These are phyloP conservation scores for Xylariaceae sp. DNA, from an alignment of 2,329 filamentous ascomycete genomes.

Conservation along the genomic window DNA sequence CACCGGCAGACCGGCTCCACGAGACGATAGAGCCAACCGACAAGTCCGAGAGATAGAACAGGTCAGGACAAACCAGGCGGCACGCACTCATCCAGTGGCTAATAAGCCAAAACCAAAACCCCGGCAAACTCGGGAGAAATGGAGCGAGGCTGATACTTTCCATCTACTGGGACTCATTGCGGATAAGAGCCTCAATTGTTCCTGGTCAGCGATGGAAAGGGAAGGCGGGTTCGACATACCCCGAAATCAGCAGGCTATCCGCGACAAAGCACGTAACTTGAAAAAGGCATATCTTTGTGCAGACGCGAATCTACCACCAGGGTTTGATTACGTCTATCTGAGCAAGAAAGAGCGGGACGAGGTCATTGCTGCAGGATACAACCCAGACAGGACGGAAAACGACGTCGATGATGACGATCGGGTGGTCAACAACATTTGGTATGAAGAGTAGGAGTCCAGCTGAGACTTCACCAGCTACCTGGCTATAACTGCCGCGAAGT, in stretches of 20 bases:
- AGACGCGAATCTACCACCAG: constrained; percentile 40
- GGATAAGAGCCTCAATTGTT: constrained; percentile 31
- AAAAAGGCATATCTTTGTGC: constrained; percentile 48
- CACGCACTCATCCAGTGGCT: constrained; percentile 17
- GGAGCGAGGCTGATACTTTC: constrained; percentile 40
- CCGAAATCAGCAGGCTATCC: constrained; percentile 51
- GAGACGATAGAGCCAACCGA: constrained; percentile 5
- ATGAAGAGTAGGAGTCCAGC: neutral
- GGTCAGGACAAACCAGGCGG: constrained; percentile 20
- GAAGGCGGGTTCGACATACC: constrained; percentile 37
- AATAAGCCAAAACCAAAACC: constrained; percentile 14
- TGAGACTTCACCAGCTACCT: neutral
- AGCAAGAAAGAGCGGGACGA: constrained; percentile 45
- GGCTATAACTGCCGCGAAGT: neutral
- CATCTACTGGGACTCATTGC: constrained; percentile 41
- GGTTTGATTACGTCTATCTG: constrained; percentile 47
- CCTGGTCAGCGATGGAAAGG: constrained; percentile 38
- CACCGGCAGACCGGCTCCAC: constrained; percentile 1
- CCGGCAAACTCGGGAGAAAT: constrained; percentile 34
- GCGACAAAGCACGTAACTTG: constrained; percentile 53
- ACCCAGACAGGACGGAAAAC: constrained; percentile 44
- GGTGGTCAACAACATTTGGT: constrained; percentile 35
- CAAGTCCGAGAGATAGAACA: constrained; percentile 18
- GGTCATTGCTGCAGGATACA: constrained; percentile 41
- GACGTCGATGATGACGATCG: constrained; percentile 40